Evolutionary conservation across 345 rosid genomes (phyloP), one percentile per base, ranked within the genome.

Genomic region (Salix udensis): DNA sequence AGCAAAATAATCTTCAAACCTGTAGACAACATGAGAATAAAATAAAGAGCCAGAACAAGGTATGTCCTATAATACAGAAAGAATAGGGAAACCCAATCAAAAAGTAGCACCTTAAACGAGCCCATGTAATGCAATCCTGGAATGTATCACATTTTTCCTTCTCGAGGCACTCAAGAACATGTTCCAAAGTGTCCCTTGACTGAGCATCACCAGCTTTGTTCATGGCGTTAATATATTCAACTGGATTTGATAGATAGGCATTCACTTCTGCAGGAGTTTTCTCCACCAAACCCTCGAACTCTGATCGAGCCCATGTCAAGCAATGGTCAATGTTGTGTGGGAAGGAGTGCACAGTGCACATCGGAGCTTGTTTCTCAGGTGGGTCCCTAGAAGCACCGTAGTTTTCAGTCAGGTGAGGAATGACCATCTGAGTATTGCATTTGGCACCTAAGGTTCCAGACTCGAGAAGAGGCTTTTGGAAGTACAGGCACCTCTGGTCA

Each of bases 291-390:
- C 98, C 99, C 87, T 96, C 99, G 80, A 96, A 96, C 85, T 96
- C 99, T 46, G 99, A 96, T 48, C 97, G 96, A 75, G 98, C 98
- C 99, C 99, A 96, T 62, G 99, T 94, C 79, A 96, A 80, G 85
- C 99, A 96, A 79, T 96, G 99, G 78, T 96, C 99, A 73, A 96
- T 96, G 80, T 94, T 96, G 88, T 96, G 99, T 2, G 99, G 99
- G 83, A 96, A 96, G 0, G 99, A 96, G 76, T 96, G 99, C 75
- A 96, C 95, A 14, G 99, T 96, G 83, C 98, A 96, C 99, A 96
- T 96, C 26, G 99, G 99, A 15, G 99, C 99, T 85, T 96, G 99
- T 82, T 90, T 96, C 93, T 96, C 99, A 7, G 99, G 99, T 65
- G 99, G 99, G 70, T 96, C 99, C 74, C 99, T 87, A 71, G 99